Percentiles rank a stretch among this genome's conserved stretches.
Conservation (phyloP, 2,329 filamentous ascomycete genomes). For the Graphilbum ipis-grandicollis region DNA sequence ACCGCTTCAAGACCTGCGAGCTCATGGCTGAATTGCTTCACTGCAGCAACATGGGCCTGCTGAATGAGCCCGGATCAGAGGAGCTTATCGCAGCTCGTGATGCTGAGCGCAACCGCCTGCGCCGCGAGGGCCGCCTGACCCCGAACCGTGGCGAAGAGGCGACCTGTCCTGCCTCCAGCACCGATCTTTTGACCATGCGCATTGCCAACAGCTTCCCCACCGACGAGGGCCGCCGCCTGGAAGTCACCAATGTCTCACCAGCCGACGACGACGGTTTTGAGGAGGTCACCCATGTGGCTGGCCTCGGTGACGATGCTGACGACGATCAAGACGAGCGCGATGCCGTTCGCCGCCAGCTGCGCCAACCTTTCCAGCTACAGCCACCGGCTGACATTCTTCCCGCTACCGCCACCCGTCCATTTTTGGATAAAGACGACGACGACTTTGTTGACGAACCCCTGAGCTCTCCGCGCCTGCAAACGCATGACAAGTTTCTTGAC, state of each 20-base stretch:
- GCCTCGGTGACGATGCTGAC: slow-evolving; percentile 59
- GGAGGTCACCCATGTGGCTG: slow-evolving; percentile 56
- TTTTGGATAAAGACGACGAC: slow-evolving; percentile 45
- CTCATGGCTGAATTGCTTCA: slow-evolving; percentile 95
- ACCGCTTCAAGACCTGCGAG: slow-evolving; percentile 97
- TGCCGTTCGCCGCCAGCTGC: slow-evolving; percentile 18
- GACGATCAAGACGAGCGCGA: no score
- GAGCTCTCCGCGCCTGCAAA: slow-evolving; percentile 46
- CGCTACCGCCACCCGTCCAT: slow-evolving; percentile 11
- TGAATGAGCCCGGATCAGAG: slow-evolving; percentile 85
- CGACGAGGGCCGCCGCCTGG: slow-evolving; percentile 52
- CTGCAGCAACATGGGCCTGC: slow-evolving; percentile 93
- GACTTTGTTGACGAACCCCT: slow-evolving; percentile 67
- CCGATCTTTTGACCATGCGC: slow-evolving; percentile 47
- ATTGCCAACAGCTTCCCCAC: slow-evolving; percentile 28
- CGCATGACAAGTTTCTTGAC: slow-evolving; percentile 38
- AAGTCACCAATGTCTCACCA: slow-evolving; percentile 56
- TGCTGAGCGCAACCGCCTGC: slow-evolving; percentile 61
- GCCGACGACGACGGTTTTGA: slow-evolving; percentile 82
- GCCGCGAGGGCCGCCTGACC: slow-evolving; percentile 60
- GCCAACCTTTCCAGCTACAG: neutral
- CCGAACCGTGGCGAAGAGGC: slow-evolving; percentile 21
- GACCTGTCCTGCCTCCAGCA: slow-evolving; percentile 24
- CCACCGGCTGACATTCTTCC: slow-evolving; percentile 22
- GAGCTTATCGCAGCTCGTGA: slow-evolving; percentile 69